Evolutionary conservation across 2,329 filamentous ascomycete species (phyloP).

Genomic region (Aspergillus neotritici): DNA sequence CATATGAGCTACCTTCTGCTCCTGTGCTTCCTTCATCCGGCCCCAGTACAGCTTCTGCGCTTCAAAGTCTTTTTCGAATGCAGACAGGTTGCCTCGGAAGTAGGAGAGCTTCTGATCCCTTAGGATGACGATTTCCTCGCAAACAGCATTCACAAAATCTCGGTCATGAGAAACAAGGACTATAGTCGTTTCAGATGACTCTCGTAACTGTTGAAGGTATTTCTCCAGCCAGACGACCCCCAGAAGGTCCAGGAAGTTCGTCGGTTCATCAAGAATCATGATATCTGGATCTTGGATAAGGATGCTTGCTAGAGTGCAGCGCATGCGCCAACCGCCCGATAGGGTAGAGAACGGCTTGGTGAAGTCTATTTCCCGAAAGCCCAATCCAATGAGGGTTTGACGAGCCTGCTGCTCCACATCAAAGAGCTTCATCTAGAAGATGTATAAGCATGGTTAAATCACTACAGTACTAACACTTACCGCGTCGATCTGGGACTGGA

Average conservation of each 20-base stretch:
- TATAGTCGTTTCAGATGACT: slow-evolving; percentile 55
- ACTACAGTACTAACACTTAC: slow-evolving; percentile 26
- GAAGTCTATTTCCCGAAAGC: slow-evolving; percentile 61
- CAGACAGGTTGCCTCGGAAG: slow-evolving; percentile 68
- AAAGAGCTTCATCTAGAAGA: slow-evolving; percentile 48
- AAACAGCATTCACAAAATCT: slow-evolving; percentile 71
- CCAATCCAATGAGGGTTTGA: slow-evolving; percentile 62
- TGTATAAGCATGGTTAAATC: neutral
- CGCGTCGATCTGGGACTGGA: slow-evolving; percentile 64
- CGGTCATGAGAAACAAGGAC: slow-evolving; percentile 80
- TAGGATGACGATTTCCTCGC: slow-evolving; percentile 68
- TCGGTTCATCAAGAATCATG: slow-evolving; percentile 78
- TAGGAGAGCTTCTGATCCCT: slow-evolving; percentile 65
- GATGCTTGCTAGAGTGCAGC: slow-evolving; percentile 58
- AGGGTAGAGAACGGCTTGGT: slow-evolving; percentile 57
- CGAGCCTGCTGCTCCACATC: slow-evolving; percentile 62
- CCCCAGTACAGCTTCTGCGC: slow-evolving; percentile 61
- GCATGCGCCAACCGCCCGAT: slow-evolving; percentile 74
- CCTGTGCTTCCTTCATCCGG: slow-evolving; percentile 75
- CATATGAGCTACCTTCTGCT: slow-evolving; percentile 73
- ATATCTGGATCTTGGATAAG: slow-evolving; percentile 70
- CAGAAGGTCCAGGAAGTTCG: slow-evolving; percentile 76
- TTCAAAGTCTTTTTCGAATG: slow-evolving; percentile 63
- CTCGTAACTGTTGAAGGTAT: slow-evolving; percentile 57
- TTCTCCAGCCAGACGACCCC: slow-evolving; percentile 81